Conservation (phyloP, 345 rosid genomes). For the Boechera retrofracta region DNA sequence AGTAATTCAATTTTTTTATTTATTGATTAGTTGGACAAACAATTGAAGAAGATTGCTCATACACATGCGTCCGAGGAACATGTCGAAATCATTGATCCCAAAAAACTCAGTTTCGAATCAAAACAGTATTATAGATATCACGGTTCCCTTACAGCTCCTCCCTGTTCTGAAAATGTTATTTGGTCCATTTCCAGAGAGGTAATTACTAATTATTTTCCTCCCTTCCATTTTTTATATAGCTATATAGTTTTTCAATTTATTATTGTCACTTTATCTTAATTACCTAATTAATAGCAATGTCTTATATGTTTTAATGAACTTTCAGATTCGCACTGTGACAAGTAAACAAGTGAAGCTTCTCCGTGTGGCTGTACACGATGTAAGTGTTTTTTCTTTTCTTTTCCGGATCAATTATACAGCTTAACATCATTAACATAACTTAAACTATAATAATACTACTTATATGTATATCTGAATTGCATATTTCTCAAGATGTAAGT, state of each 20-base stretch:
- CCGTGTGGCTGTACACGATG: slow-evolving; percentile 83
- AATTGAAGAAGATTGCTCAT: slow-evolving; percentile 48
- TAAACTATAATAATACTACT: not conserved
- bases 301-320: not conserved
- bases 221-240: not conserved
- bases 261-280: too few relatives aligned
- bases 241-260: not conserved
- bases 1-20: not conserved
- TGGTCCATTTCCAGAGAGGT: slow-evolving; percentile 77
- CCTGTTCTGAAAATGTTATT: slow-evolving; percentile 69
- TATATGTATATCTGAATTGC: not conserved
- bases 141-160: slow-evolving; percentile 89
- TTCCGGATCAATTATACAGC: not conserved
- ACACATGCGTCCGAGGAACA: slow-evolving; percentile 28
- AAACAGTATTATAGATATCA: slow-evolving; percentile 67
- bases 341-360: slow-evolving; percentile 62
- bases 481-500: not conserved
- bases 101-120: slow-evolving; percentile 50
- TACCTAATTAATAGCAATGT: not conserved
- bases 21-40: slow-evolving; percentile 49
- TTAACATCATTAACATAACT: slow-evolving; percentile 3
- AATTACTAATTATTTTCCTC: not conserved
- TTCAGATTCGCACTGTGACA: slow-evolving; percentile 64
- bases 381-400: slow-evolving; percentile 41
- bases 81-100: slow-evolving; percentile 58